phyloP scores from a whole-genome alignment of 805 yeast species.

The Ogataea pini region DNA sequence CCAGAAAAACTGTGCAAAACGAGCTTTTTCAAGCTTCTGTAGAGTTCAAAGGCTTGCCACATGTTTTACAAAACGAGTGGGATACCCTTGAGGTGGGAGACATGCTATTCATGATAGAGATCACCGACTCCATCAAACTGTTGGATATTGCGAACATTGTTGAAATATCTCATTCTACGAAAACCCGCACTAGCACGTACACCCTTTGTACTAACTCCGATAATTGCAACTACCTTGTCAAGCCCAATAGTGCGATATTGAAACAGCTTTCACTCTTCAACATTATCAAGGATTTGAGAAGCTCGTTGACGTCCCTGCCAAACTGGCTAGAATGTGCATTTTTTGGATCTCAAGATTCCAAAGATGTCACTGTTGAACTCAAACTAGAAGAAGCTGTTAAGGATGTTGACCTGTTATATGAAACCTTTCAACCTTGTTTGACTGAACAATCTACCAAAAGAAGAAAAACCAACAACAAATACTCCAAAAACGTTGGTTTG shows the following conservation, averaged over 20 bases:
- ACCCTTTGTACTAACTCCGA: not conserved
- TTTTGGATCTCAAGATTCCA: not conserved
- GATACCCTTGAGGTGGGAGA: conserved; percentile 7
- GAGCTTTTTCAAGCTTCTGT: conserved; percentile 4
- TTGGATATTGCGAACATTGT: not conserved
- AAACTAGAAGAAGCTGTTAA: conserved; percentile 28
- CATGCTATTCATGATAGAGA: conserved; percentile 1
- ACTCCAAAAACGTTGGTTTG: not conserved
- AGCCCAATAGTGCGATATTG: not conserved
- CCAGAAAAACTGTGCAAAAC: not conserved
- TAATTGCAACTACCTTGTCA: not conserved
- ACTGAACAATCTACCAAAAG: conserved; percentile 1
- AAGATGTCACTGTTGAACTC: conserved; percentile 12
- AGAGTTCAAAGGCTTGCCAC: conserved; percentile 14
- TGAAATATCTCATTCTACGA: not conserved
- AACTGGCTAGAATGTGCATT: conserved; percentile 8
- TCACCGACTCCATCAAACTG: not conserved
- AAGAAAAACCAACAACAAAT: conserved; percentile 7
- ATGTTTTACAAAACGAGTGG: conserved; percentile 12
- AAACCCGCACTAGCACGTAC: not conserved
- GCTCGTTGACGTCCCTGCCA: not conserved
- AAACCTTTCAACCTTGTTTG: not conserved
- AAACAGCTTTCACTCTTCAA: not conserved
- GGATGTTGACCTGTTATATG: not conserved
- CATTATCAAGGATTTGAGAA: not conserved